Conservation (phyloP, 805 yeast species). For the Ogataea chonburiensis region DNA sequence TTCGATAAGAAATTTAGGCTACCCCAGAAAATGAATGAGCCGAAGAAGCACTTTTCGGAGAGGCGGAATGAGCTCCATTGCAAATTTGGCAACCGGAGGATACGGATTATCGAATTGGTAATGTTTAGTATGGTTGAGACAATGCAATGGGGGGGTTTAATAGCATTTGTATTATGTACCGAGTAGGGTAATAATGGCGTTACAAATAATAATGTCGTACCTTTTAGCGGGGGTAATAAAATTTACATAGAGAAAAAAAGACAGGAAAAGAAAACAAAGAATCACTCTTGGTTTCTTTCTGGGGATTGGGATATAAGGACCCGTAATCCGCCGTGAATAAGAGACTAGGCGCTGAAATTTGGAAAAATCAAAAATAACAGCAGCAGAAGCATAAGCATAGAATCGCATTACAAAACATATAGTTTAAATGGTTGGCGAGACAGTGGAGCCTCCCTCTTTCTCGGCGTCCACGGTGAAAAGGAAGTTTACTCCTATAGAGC, state of each 20-base stretch:
- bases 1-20: slow-evolving; percentile 8
- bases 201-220: too few species aligned
- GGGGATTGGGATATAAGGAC: slow-evolving; percentile 9
- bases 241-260: slow-evolving; percentile 6
- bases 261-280: slow-evolving; percentile 13
- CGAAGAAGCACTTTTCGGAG: not conserved
- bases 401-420: not conserved
- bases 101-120: not conserved
- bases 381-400: slow-evolving; percentile 3
- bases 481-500: slow-evolving; percentile 20
- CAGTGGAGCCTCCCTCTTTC: slow-evolving; percentile 3
- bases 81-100: slow-evolving; percentile 3
- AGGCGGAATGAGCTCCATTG: not conserved
- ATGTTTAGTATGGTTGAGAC: not conserved
- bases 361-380: not conserved
- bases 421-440: slow-evolving; percentile 4
- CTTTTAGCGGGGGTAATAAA: slow-evolving; percentile 13
- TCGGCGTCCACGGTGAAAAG: slow-evolving; percentile 10
- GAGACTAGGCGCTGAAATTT: slow-evolving; percentile 3
- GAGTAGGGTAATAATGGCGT: slow-evolving; percentile 7
- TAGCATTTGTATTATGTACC: slow-evolving; percentile 1
- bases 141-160: not conserved
- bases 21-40: slow-evolving; percentile 1
- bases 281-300: slow-evolving; percentile 8
- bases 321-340: slow-evolving; percentile 6